These are phyloP conservation scores for Aspergillus asperescens DNA, from an alignment of 495 filamentous ascomycete species.

Conservation along the genomic window DNA sequence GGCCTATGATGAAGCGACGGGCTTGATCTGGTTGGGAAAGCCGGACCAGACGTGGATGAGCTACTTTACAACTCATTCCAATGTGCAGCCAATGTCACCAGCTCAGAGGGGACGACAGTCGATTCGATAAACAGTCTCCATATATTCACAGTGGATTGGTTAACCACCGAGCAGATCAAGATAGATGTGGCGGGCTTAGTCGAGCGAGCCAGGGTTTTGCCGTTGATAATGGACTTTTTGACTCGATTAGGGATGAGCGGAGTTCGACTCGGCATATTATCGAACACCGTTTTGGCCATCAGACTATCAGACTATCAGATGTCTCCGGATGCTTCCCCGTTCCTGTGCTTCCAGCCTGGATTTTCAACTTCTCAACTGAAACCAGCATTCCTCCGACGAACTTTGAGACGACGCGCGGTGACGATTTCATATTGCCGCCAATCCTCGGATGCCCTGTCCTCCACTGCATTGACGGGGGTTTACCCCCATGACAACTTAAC, in stretches of 20 bases:
- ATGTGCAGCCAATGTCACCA: not conserved
- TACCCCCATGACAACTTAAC: not conserved
- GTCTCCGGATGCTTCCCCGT: not conserved
- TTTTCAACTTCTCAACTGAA: not conserved
- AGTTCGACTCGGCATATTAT: constrained; percentile 8
- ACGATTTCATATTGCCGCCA: too few species aligned
- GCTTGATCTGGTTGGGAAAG: not conserved
- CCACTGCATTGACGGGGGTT: not conserved
- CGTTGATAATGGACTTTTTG: constrained; percentile 26
- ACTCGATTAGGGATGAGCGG: constrained; percentile 26
- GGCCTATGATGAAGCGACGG: not conserved
- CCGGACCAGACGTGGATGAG: constrained; percentile 1
- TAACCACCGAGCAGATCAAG: not conserved
- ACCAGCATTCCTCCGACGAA: not conserved
- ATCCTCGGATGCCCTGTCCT: too few species aligned
- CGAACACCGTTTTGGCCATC: constrained; percentile 7
- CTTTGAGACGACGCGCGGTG: too few species aligned
- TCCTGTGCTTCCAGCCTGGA: not conserved
- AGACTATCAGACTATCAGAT: too few species aligned
- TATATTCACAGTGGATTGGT: constrained; percentile 2
- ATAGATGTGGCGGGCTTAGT: constrained; percentile 14
- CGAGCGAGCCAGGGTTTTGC: not conserved
- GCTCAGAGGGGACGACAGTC: not conserved
- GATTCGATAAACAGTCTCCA: constrained; percentile 7
- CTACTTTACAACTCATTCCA: not conserved